These are phyloP conservation scores for Thermothelomyces thermophilus DNA, from an alignment of 2,329 filamentous ascomycete genomes.

Conservation along the genomic window DNA sequence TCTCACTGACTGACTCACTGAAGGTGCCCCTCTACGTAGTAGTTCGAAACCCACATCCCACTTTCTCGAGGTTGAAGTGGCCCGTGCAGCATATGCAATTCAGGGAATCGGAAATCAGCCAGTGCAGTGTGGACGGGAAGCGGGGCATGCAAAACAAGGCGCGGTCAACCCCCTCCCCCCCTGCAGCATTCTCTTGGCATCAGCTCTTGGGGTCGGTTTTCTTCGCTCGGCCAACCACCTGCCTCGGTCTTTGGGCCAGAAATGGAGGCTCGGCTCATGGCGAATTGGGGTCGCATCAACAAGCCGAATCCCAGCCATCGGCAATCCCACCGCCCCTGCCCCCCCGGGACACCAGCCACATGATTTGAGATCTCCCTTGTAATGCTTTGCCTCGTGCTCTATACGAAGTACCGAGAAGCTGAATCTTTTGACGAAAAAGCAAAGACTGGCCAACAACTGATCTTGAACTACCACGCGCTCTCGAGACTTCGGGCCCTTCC, in stretches of 20 bases:
- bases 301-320: slow-evolving; percentile 14
- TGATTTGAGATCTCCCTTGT: slow-evolving; percentile 3
- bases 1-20: slow-evolving; percentile 6
- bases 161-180: neutral
- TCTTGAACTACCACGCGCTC: too few species aligned
- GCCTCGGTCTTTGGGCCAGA: slow-evolving; percentile 24
- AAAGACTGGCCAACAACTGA: neutral
- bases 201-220: slow-evolving; percentile 14
- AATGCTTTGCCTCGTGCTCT: neutral
- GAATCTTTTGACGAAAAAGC: neutral
- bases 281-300: slow-evolving; percentile 18
- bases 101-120: neutral
- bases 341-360: slow-evolving; percentile 18
- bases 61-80: slow-evolving; percentile 10
- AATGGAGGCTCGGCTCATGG: slow-evolving; percentile 19
- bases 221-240: slow-evolving; percentile 25
- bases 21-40: neutral
- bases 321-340: neutral
- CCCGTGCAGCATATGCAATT: slow-evolving; percentile 11
- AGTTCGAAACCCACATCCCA: slow-evolving; percentile 8
- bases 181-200: slow-evolving; percentile 15
- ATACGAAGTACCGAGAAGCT: neutral
- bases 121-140: neutral
- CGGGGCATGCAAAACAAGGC: neutral
- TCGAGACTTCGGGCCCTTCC: too few species aligned